Percentiles rank a stretch among this genome's conserved stretches.
These are phyloP conservation scores for Cystobasidium ongulense DNA, from an alignment of 768 basidiomycete genomes.

Conservation along the genomic window DNA sequence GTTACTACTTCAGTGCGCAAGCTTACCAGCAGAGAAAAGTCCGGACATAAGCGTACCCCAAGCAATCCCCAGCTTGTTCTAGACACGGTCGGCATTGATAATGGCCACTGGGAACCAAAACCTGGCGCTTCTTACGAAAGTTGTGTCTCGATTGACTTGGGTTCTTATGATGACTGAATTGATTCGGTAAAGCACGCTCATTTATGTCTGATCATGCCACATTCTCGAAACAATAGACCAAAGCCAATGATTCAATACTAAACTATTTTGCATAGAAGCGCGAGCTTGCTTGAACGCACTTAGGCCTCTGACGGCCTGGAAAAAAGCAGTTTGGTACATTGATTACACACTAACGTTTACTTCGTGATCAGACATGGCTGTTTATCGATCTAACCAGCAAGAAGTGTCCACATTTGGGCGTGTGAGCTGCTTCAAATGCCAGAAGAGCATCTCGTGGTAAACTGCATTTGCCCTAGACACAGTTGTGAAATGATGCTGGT, in stretches of 20 bases:
- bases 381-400: conserved; percentile 6
- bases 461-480: neutral
- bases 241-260: too few species aligned
- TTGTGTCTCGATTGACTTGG: neutral
- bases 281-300: too few species aligned
- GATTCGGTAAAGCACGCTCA: neutral
- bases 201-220: too few species aligned
- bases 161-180: neutral
- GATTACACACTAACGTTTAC: too few species aligned
- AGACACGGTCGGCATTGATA: neutral
- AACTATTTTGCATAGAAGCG: too few species aligned
- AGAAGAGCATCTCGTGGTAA: neutral
- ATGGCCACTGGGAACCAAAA: neutral
- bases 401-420: neutral
- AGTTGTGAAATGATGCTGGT: neutral
- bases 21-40: neutral
- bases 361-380: neutral
- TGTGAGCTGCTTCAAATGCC: conserved; percentile 6
- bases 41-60: neutral
- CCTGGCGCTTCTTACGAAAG: neutral
- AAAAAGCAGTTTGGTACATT: too few species aligned
- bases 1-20: neutral
- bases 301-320: too few species aligned
- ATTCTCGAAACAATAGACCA: too few species aligned
- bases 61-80: neutral